These are phyloP conservation scores for Crithidia fasciculata DNA, from an alignment of 208 protist species.

Conservation along the genomic window DNA sequence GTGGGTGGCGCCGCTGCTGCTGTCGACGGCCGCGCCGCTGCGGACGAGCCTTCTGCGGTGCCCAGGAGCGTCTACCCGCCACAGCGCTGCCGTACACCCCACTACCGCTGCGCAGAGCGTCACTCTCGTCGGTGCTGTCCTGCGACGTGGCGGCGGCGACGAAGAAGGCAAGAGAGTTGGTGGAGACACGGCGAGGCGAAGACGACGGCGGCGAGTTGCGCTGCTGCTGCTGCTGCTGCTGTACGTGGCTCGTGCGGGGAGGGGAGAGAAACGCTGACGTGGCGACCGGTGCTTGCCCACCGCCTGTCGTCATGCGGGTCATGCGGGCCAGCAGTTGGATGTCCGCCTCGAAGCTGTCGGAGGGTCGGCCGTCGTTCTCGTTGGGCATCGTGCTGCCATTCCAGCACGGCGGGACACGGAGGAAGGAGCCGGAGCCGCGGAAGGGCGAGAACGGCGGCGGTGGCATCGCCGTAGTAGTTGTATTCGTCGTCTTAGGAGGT, in stretches of 20 bases:
- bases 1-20: background rate
- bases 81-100: constrained; percentile 31
- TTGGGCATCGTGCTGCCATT: background rate
- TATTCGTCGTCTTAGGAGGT: background rate
- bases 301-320: constrained; percentile 16
- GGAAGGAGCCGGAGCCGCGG: constrained; percentile 27
- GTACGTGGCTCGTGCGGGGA: background rate
- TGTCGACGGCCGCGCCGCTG: background rate
- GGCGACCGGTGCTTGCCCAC: background rate
- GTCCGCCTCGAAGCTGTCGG: constrained; percentile 22
- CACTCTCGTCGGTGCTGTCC: background rate
- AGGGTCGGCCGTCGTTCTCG: background rate
- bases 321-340: constrained; percentile 29
- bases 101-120: constrained; percentile 1
- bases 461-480: background rate
- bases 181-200: constrained; percentile 21
- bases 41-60: constrained; percentile 24
- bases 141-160: background rate
- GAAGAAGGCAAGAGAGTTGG: constrained; percentile 32
- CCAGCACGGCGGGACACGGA: constrained; percentile 13
- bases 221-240: constrained; percentile 1
- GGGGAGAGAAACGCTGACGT: too few relatives aligned
- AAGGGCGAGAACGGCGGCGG: constrained; percentile 16
- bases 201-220: background rate
- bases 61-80: constrained; percentile 29